Evolutionary conservation across 2,329 filamentous ascomycete species (phyloP).

Genomic region (Orbilia ellipsospora): DNA sequence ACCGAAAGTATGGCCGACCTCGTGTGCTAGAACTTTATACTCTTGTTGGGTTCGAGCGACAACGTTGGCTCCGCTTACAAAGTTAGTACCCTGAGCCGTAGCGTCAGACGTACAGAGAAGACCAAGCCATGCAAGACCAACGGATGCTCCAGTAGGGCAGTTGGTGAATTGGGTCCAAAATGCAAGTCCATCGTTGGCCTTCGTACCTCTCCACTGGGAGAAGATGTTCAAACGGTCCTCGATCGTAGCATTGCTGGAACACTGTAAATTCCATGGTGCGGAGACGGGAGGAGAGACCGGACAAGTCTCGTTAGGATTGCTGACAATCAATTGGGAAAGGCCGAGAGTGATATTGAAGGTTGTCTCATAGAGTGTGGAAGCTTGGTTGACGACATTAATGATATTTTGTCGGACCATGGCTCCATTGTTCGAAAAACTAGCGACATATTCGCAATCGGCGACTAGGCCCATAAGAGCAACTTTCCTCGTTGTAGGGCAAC

Average conservation of each 20-base stretch:
- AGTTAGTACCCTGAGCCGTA: conserved; percentile 71
- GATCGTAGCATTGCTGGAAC: conserved; percentile 72
- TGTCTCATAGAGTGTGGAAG: conserved; percentile 82
- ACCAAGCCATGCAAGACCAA: conserved; percentile 92
- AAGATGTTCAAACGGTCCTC: conserved; percentile 85
- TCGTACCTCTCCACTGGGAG: conserved; percentile 83
- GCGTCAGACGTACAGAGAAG: conserved; percentile 77
- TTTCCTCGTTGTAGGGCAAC: conserved; percentile 88
- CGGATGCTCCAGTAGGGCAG: conserved; percentile 83
- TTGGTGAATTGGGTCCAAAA: conserved; percentile 92
- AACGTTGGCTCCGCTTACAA: conserved; percentile 86
- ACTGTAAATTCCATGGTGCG: conserved; percentile 86
- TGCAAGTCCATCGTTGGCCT: conserved; percentile 80
- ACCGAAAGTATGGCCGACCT: conserved; percentile 92
- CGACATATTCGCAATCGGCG: conserved; percentile 89
- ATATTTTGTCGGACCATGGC: conserved; percentile 75
- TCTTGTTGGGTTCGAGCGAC: conserved; percentile 84
- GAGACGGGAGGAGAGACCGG: conserved; percentile 74
- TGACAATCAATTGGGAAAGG: conserved; percentile 84
- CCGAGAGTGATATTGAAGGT: conserved; percentile 96
- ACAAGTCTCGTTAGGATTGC: conserved; percentile 72
- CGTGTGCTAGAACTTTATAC: conserved; percentile 96
- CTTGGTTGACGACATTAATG: conserved; percentile 84
- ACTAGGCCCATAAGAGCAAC: conserved; percentile 92
- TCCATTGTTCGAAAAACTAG: conserved; percentile 70